These are phyloP conservation scores for Pythium grandisporangium DNA, from an alignment of 352 stramenopile genomes.

Conservation along the genomic window DNA sequence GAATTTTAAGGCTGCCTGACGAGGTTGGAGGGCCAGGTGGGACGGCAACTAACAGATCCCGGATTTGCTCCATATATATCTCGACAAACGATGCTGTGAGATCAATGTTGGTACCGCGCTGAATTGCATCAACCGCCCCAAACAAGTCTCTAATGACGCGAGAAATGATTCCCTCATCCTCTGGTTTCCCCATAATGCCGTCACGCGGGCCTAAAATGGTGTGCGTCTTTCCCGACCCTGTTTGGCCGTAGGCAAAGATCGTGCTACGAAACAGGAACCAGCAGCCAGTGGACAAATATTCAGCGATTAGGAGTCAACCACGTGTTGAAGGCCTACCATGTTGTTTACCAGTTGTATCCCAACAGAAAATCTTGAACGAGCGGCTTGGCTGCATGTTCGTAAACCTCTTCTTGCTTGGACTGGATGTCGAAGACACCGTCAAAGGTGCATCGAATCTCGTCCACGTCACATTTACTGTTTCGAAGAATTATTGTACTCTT, in stretches of 20 bases:
- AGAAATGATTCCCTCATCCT: constrained; percentile 63
- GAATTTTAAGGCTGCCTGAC: constrained; percentile 43
- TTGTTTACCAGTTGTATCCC: constrained; percentile 65
- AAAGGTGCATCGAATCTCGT: constrained; percentile 69
- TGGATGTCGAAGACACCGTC: constrained; percentile 55
- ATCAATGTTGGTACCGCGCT: constrained; percentile 22
- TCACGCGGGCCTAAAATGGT: constrained; percentile 67
- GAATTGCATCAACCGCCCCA: constrained; percentile 12
- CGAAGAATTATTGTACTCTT: constrained; percentile 47
- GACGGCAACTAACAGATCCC: constrained; percentile 69
- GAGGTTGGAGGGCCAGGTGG: too few relatives aligned
- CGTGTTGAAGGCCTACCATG: too few relatives aligned
- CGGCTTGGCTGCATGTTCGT: constrained; percentile 53
- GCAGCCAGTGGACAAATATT: neutral
- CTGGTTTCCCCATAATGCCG: constrained; percentile 36
- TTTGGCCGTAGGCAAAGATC: constrained; percentile 49
- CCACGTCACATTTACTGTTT: constrained; percentile 59
- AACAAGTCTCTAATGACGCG: constrained; percentile 49
- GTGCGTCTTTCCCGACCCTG: constrained; percentile 49
- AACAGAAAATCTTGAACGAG: constrained; percentile 58
- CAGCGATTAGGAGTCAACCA: neutral
- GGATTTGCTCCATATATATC: constrained; percentile 87
- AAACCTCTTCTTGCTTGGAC: constrained; percentile 59
- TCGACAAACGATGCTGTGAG: constrained; percentile 72
- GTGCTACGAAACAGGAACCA: constrained; percentile 13